phyloP scores from a whole-genome alignment of 805 yeast genomes.

The Zygosaccharomyces bisporus region DNA sequence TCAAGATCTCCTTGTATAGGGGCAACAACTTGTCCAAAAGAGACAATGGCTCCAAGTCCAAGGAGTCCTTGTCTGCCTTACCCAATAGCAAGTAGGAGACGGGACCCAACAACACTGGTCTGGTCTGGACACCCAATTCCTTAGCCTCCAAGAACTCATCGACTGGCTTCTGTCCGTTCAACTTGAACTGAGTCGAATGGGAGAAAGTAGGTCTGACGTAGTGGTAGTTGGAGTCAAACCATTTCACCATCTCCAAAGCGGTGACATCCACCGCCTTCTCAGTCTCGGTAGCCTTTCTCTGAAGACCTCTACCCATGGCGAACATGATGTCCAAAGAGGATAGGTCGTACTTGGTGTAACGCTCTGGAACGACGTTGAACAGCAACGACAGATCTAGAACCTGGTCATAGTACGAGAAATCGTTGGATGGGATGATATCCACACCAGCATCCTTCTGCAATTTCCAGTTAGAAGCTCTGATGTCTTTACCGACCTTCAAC shows the following conservation, averaged over 20 bases:
- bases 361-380: slow-evolving; percentile 94
- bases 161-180: slow-evolving; percentile 94
- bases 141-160: slow-evolving; percentile 98
- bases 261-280: slow-evolving; percentile 93
- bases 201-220: slow-evolving; percentile 99
- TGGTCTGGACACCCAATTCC: slow-evolving; percentile 90
- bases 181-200: slow-evolving; percentile 90
- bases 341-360: slow-evolving; percentile 89
- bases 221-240: slow-evolving; percentile 99
- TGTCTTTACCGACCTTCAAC: slow-evolving; percentile 87
- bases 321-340: slow-evolving; percentile 87
- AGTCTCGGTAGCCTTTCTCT: slow-evolving; percentile 88
- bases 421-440: slow-evolving; percentile 94
- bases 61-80: slow-evolving; percentile 97
- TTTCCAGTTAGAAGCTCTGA: slow-evolving; percentile 97
- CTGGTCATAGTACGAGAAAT: slow-evolving; percentile 97
- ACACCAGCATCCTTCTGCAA: slow-evolving; percentile 96
- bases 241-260: slow-evolving; percentile 98
- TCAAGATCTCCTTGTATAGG: slow-evolving; percentile 83
- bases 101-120: slow-evolving; percentile 97
- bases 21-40: slow-evolving; percentile 88
- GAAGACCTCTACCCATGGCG: slow-evolving; percentile 99
- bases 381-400: slow-evolving; percentile 87
- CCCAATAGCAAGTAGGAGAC: slow-evolving; percentile 92
- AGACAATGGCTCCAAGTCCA: slow-evolving; percentile 89